phyloP scores from a whole-genome alignment of 768 basidiomycete genomes.

The Phlebiopsis gigantea region DNA sequence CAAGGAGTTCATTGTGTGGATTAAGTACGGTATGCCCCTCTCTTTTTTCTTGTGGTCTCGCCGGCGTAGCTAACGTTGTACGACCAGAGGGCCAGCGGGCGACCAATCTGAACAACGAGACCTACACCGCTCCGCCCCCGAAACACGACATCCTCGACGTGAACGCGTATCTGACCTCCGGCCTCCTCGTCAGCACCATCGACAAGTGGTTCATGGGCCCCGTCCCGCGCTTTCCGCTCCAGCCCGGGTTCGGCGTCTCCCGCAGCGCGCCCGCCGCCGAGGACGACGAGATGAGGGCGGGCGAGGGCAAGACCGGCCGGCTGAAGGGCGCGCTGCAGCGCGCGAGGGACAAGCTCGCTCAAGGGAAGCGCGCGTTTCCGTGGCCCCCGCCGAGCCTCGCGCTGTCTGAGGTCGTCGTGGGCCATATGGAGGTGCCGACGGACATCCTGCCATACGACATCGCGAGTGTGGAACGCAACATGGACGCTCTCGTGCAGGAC shows the following conservation, averaged over 20 bases:
- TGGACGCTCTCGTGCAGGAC: conserved; percentile 59
- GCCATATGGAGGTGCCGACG: background rate
- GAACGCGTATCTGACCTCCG: conserved; percentile 71
- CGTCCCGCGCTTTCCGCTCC: conserved; percentile 43
- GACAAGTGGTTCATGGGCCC: conserved; percentile 79
- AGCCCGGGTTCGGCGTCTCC: conserved; percentile 44
- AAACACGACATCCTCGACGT: conserved; percentile 77
- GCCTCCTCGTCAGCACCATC: conserved; percentile 61
- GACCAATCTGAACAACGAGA: conserved; percentile 29
- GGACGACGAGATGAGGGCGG: background rate
- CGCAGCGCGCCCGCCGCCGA: conserved; percentile 30
- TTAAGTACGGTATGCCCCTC: conserved; percentile 59
- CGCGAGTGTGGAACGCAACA: conserved; percentile 50
- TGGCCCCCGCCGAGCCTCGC: conserved; percentile 47
- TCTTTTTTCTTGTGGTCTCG: background rate
- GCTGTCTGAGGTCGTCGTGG: background rate
- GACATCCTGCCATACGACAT: background rate
- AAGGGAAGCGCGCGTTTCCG: conserved; percentile 27
- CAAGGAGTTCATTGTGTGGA: conserved; percentile 74
- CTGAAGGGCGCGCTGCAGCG: background rate
- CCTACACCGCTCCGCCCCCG: conserved; percentile 35
- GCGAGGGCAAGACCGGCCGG: conserved; percentile 32
- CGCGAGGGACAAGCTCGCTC: background rate
- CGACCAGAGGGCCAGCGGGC: background rate
- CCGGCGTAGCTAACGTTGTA: background rate